Evolutionary conservation across 257 asterid species (phyloP), one percentile per base, ranked within the genome.

Genomic region (Nicotiana undulata): DNA sequence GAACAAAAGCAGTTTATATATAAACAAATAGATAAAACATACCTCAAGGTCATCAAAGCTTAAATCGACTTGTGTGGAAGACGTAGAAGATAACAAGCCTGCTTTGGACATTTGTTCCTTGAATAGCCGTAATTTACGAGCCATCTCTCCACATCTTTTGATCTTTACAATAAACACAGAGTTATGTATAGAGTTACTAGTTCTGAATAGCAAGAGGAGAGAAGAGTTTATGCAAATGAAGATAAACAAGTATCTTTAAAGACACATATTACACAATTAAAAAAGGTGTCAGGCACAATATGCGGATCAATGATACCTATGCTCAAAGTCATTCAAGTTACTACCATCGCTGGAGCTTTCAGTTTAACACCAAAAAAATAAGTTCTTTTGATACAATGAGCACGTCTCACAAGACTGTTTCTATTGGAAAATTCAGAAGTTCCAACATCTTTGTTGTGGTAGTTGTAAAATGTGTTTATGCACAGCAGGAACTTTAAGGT

Each of bases 141-240:
- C 98, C 99, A 96, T 93, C 90, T 96, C 99, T 84, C 98, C 98
- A 66, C 94, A 91, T 88, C 97, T 88, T 93, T 93, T 94, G 81
- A 96, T 90, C 99, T 96, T 81, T 84, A 85, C 32, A 56, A 63
- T 75, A 63, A 34, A 77, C 40, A 77, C 53, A 81, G 80, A 15
- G 34, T 32, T 28, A 52, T 37, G 29, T 28, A 65, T 29, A 77
- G 32, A 26, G 17, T 64, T 24, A 80, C 79, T 24, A 66, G 17
- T 29, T 51, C 2, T 29, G 68, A 55, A n/a, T 66, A 22, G 75
- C 64, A 52, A 51, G 15, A 49, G 63, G 5, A 16, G n/a, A 80
- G 63, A 37, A 28, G 16, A 64, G 16, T 65, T 12, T 65, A 64
- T 44, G 76, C 64, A 44, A 65, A 77, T 2, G 4, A 77, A 61